These are phyloP conservation scores for Cryptosporidium xiaoi DNA, from an alignment of 169 alveolate species.

Conservation along the genomic window DNA sequence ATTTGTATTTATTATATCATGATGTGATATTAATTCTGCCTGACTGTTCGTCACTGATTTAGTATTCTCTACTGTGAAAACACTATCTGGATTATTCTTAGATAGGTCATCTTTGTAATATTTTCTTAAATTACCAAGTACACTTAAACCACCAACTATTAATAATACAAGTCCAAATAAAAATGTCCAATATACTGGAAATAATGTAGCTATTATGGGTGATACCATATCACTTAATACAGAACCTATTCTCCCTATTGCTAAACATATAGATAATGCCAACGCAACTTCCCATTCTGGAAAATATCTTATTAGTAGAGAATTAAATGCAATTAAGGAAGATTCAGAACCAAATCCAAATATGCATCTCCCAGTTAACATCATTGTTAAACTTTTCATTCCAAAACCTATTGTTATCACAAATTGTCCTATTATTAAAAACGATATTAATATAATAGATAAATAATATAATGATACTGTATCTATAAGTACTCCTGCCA, in stretches of 20 bases:
- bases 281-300: conserved; percentile 72
- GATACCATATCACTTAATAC: conserved; percentile 72
- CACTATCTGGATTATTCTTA: background rate
- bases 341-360: conserved; percentile 73
- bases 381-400: conserved; percentile 34
- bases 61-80: conserved; percentile 5
- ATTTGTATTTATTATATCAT: background rate
- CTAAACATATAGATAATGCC: conserved; percentile 65
- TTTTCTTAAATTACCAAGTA: conserved; percentile 28
- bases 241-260: conserved; percentile 73
- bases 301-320: conserved; percentile 53
- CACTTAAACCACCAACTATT: conserved; percentile 60
- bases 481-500: conserved; percentile 63
- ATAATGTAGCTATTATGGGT: conserved; percentile 61
- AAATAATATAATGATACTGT: conserved; percentile 57
- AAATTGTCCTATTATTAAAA: conserved; percentile 42
- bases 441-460: conserved; percentile 32
- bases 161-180: conserved; percentile 29
- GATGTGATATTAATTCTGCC: conserved; percentile 29
- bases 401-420: conserved; percentile 58
- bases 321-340: conserved; percentile 57
- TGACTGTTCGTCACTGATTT: background rate
- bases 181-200: conserved; percentile 74
- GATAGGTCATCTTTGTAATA: conserved; percentile 47
- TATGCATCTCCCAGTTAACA: conserved; percentile 64